phyloP scores from a whole-genome alignment of 768 basidiomycete species.

The Termitomyces bulborhizus region DNA sequence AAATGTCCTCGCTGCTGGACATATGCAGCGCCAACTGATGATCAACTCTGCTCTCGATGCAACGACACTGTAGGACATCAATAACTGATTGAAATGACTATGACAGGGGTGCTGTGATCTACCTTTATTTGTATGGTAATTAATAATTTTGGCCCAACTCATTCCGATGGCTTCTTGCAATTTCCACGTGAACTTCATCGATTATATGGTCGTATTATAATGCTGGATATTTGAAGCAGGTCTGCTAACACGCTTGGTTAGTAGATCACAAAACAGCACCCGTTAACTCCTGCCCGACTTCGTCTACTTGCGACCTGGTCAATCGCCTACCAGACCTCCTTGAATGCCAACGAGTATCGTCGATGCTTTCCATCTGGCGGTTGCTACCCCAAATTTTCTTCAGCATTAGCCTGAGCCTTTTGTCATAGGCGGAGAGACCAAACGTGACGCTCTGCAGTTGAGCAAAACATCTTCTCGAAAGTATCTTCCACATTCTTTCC shows the following conservation, averaged over 20 bases:
- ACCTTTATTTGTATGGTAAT: slow-evolving; percentile 5
- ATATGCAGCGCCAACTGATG: slow-evolving; percentile 45
- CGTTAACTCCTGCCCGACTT: not conserved
- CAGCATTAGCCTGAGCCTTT: slow-evolving; percentile 8
- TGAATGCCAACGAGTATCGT: slow-evolving; percentile 9
- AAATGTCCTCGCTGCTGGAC: slow-evolving; percentile 96
- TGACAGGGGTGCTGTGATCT: not conserved
- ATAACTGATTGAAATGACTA: not conserved
- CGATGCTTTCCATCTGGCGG: not conserved
- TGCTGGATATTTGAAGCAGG: not conserved
- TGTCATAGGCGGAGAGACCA: slow-evolving; percentile 11
- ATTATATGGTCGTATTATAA: not conserved
- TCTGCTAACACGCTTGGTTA: not conserved
- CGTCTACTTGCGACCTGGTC: slow-evolving; percentile 11
- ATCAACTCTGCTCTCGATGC: slow-evolving; percentile 66
- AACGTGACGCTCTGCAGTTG: slow-evolving; percentile 9
- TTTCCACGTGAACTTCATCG: not conserved
- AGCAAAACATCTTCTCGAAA: slow-evolving; percentile 8
- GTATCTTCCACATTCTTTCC: slow-evolving; percentile 12
- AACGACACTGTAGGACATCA: slow-evolving; percentile 16
- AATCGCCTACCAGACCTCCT: slow-evolving; percentile 10
- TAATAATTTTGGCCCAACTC: not conserved
- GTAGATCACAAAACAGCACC: not conserved
- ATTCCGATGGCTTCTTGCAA: not conserved
- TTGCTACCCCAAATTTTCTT: slow-evolving; percentile 11